A percentile compares a stretch with the other conserved stretches of the same genome.
These are phyloP conservation scores for Oehlia diaphana DNA, from an alignment of 192 early-diverging fungal genomes.

Conservation along the genomic window DNA sequence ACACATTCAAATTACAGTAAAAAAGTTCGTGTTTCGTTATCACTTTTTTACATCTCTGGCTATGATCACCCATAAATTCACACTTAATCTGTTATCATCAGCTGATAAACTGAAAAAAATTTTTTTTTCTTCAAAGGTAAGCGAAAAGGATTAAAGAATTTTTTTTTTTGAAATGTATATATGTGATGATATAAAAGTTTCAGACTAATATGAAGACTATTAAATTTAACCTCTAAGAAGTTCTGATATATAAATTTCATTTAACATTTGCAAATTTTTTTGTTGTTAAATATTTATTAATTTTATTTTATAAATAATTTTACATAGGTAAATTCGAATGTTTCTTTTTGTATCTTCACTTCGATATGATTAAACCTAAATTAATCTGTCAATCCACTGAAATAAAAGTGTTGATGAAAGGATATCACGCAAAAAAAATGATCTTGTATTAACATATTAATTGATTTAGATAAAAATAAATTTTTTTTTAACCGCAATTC, in stretches of 20 bases:
- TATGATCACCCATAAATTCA: background rate
- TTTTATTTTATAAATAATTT: background rate
- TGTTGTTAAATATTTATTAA: background rate
- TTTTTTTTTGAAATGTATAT: background rate
- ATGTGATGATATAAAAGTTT: background rate
- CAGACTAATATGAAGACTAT: background rate
- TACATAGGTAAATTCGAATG: background rate
- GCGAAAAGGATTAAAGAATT: background rate
- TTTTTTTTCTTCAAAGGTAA: background rate
- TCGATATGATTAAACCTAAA: background rate
- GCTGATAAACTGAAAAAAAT: background rate
- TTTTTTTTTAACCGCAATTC: no score
- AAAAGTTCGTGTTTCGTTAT: background rate
- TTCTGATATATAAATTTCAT: background rate
- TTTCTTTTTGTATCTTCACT: background rate
- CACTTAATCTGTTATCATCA: background rate
- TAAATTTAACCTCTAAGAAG: conserved; percentile 4
- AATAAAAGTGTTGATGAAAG: background rate
- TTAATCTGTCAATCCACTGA: conserved; percentile 7
- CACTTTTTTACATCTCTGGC: background rate
- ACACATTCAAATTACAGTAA: background rate
- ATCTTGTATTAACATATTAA: background rate
- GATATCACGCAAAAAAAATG: background rate
- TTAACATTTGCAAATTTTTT: background rate
- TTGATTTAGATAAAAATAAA: no score